Evolutionary conservation across 2,329 filamentous ascomycete genomes (phyloP).

Genomic region (Monilinia polystroma): DNA sequence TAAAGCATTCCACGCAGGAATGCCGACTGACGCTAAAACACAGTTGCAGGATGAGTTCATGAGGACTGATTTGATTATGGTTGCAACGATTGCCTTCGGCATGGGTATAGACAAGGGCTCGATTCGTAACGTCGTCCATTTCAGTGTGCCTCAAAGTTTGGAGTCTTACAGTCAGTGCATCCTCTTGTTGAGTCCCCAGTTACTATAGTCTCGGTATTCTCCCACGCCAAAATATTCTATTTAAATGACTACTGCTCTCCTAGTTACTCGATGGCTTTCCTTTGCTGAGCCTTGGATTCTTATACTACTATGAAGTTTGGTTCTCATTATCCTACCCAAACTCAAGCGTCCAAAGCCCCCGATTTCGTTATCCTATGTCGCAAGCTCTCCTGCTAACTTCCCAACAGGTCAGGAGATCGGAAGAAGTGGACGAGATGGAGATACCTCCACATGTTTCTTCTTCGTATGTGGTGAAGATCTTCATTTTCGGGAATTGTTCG

Average conservation of each 20-base stretch:
- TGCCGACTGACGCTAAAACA: constrained; percentile 48
- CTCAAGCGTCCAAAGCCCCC: background rate
- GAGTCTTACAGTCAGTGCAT: constrained; percentile 51
- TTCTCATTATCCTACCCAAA: background rate
- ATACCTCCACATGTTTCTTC: constrained; percentile 55
- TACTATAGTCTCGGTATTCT: background rate
- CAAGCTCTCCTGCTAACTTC: background rate
- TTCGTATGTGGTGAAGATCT: constrained; percentile 58
- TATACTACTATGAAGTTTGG: background rate
- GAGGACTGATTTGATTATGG: constrained; percentile 48
- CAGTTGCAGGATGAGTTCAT: constrained; percentile 54
- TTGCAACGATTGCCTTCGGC: constrained; percentile 58
- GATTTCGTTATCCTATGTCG: background rate
- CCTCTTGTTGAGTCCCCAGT: background rate
- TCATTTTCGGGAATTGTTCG: constrained; percentile 58
- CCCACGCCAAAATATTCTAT: background rate
- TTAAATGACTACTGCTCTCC: background rate
- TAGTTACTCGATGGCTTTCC: background rate
- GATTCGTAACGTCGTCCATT: constrained; percentile 56
- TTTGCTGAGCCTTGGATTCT: background rate
- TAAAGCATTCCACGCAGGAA: constrained; percentile 51
- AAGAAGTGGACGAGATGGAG: constrained; percentile 54
- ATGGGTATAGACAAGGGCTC: constrained; percentile 60
- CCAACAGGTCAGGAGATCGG: constrained; percentile 51
- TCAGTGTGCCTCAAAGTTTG: constrained; percentile 50